Evolutionary conservation across 331 rosid genomes (phyloP), one percentile per base, ranked within the genome.

Genomic region (Pyracantha coccinea): DNA sequence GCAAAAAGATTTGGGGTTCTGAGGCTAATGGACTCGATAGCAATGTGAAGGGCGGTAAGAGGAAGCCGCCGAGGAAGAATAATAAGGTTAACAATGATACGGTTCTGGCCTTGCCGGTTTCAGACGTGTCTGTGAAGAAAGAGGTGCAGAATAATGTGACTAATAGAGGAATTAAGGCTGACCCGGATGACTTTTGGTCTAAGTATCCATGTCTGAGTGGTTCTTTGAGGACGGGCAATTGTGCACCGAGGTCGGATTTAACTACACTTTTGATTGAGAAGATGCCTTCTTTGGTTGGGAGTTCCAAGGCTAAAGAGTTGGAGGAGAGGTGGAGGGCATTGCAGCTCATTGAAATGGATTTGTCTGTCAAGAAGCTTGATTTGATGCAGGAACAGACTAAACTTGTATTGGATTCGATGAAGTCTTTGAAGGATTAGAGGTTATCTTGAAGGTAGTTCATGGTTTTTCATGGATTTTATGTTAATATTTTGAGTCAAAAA

Each of bases 1-100:
- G 88, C 0, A 84, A 83, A 71, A 80, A 73, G 75, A 76, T 89
- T 9, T 86, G 90, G 90, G 81, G 75, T 10, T 11, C 6, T 64
- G 85, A 28, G 10, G 75, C 72, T 19, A 67, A 78, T 60, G 85
- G 74, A 12, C 41, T 5, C 13, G 67, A 55, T 28, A 73, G 25
- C 20, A 71, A 55, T 24, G 80, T 16, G 0, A 73, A 74, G 66
- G 74, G 31, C 6, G 47, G 57, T 17, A 47, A 45, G 69, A 88
- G 72, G 47, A 70, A 70, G 23, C 55, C 20, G 8, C 78, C 76
- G 50, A 81, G 52, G 69, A 71, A 66, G 68, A 72, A 71, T 44
- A 66, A 13, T 28, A 78, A 69, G 38, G 75, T 52, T 1, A 55
- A 32, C 69, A 60, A 17, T 25, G 24, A 80, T 19, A 35, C 77